phyloP scores from a whole-genome alignment of 345 rosid species.

The Citrus unshiu region DNA sequence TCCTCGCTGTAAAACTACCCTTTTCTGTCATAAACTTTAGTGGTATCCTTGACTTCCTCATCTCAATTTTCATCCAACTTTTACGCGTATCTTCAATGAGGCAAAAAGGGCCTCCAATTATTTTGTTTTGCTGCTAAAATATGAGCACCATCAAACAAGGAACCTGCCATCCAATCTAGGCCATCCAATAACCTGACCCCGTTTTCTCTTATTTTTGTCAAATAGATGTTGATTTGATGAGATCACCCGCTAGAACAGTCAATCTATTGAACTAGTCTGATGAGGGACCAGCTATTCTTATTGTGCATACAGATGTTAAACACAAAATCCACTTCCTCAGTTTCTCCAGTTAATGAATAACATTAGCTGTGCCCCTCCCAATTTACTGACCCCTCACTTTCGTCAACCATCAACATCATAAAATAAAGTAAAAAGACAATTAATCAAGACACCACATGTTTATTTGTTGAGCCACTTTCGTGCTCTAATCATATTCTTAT shows the following conservation, averaged over 20 bases:
- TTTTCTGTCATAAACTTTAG: slow-evolving; percentile 4
- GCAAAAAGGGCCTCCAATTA: slow-evolving; percentile 12
- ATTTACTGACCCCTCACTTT: slow-evolving; percentile 19
- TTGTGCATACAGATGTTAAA: slow-evolving; percentile 19
- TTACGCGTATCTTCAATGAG: slow-evolving; percentile 19
- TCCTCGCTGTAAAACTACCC: slow-evolving; percentile 4
- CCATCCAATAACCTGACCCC: slow-evolving; percentile 19
- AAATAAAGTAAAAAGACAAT: slow-evolving; percentile 19
- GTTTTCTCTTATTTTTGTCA: slow-evolving; percentile 8
- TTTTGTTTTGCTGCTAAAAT: slow-evolving; percentile 4
- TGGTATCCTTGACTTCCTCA: slow-evolving; percentile 19
- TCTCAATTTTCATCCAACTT: slow-evolving; percentile 13
- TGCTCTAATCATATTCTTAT: neutral
- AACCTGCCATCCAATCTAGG: slow-evolving; percentile 17
- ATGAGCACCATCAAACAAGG: slow-evolving; percentile 10
- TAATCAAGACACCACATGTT: slow-evolving; percentile 3
- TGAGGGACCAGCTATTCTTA: slow-evolving; percentile 20
- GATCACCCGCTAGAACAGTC: slow-evolving; percentile 20
- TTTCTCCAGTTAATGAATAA: slow-evolving; percentile 12
- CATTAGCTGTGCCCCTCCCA: slow-evolving; percentile 16
- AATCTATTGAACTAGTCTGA: slow-evolving; percentile 24
- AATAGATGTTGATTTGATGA: slow-evolving; percentile 29
- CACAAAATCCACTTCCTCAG: slow-evolving; percentile 18
- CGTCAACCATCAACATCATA: slow-evolving; percentile 30
- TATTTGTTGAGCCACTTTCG: slow-evolving; percentile 1